Base-by-base conservation (phyloP, 148 eudicot genomes). In the Arctostaphylos glauca region DNA sequence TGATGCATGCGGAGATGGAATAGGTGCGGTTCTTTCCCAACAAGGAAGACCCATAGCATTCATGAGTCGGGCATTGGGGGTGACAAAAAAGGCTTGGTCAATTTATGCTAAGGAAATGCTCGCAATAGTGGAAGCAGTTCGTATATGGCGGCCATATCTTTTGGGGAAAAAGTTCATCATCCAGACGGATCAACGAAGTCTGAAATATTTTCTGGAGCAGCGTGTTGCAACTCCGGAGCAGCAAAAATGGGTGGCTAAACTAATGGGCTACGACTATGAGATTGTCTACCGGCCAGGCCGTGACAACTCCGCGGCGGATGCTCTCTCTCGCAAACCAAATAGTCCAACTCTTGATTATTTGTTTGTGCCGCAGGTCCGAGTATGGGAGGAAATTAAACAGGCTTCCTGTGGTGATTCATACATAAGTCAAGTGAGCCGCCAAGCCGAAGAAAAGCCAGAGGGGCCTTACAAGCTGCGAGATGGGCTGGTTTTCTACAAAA, bases 61-160 rank as follows among this genome's bases (percentile, higher is more conserved):
- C 15, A 15, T 77, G 13, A 53, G 80, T 31, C 50, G 55, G 2
- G 62, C 66, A 13, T 49, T 77, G 10, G 1, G n/a, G 9, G 10
- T 4, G 1, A 14, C 4, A 9, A 77, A 77, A 3, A 6, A 6
- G 9, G 66, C 2, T 0, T 25, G 21, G 48, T 77, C 62, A 6
- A 77, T 43, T 4, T 53, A 77, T 53, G 80, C 19, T 0, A 55
- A 77, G 21, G 80, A 77, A 46, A 21, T 77, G 80, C 38, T 77
- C 1, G 80, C 80, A 3, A 3, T 77, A 5, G n/a, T 77, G 2
- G 2, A 23, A 10, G 48, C 48, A 0, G 2, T 31, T 77, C 3
- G 18, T 23, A 4, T 19, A 21, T 77, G 62, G 80, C 25, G 47
- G 0, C 60, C 80, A 2, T 77, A 77, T 21, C 18, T 77, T 1